Evolutionary conservation across 2,329 filamentous ascomycete species (phyloP).

Genomic region (Orbilia ellipsospora): DNA sequence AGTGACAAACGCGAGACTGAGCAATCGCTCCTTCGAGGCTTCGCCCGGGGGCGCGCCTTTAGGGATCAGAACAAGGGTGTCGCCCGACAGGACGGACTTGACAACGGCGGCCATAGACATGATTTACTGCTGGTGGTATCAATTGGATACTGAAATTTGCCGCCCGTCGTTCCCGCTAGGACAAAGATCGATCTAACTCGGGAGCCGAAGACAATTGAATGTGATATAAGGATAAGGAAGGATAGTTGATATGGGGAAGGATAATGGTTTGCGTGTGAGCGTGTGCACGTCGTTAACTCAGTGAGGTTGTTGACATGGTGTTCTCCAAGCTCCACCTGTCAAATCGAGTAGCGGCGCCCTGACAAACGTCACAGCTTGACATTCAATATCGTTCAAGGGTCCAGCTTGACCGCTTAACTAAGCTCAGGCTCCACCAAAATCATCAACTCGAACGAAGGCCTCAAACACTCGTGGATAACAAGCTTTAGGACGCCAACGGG

Average conservation of each 20-base stretch:
- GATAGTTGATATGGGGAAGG: constrained; percentile 15
- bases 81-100: constrained; percentile 54
- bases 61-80: constrained; percentile 51
- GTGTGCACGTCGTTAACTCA: constrained; percentile 6
- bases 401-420: too few relatives aligned
- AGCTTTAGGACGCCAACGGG: too few relatives aligned
- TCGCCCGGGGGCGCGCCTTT: constrained; percentile 35
- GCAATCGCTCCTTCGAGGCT: constrained; percentile 34
- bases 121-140: constrained; percentile 4
- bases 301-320: constrained; percentile 54
- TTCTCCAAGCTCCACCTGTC: constrained; percentile 53
- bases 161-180: constrained; percentile 11
- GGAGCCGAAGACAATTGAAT: constrained; percentile 17
- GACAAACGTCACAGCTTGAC: constrained; percentile 44
- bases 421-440: too few relatives aligned
- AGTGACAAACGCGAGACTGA: constrained; percentile 92
- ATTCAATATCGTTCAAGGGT: too few relatives aligned
- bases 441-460: too few relatives aligned
- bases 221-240: constrained; percentile 23
- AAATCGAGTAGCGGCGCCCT: constrained; percentile 24
- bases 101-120: constrained; percentile 43
- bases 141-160: constrained; percentile 22
- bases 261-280: background rate
- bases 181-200: constrained; percentile 2
- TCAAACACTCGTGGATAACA: too few relatives aligned